A percentile compares a stretch with the other conserved stretches of the same genome.
These are phyloP conservation scores for Starmerella ratchasimensis DNA, from an alignment of 805 yeast genomes.

Conservation along the genomic window DNA sequence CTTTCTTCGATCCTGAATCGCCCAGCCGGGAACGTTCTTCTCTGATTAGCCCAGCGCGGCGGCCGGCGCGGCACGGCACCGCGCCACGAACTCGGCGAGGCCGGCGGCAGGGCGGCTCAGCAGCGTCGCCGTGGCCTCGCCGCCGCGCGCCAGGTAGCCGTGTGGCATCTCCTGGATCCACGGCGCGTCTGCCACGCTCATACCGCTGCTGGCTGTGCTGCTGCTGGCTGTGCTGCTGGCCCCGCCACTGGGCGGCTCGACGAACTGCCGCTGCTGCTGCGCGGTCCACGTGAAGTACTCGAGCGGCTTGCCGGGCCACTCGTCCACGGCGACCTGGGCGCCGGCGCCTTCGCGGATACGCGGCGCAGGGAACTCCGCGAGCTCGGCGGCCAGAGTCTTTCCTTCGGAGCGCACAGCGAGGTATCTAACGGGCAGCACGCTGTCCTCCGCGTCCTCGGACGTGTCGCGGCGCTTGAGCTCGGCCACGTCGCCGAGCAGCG, in stretches of 20 bases:
- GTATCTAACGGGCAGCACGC: too few species aligned
- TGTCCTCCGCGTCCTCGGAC: background rate
- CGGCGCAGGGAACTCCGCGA: constrained; percentile 52
- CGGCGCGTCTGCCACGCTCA: constrained; percentile 22
- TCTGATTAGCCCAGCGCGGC: too few species aligned
- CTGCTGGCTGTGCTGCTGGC: background rate
- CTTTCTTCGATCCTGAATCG: too few species aligned
- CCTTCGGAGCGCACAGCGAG: background rate
- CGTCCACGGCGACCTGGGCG: constrained; percentile 46
- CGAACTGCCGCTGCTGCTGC: background rate
- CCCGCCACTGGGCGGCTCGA: background rate
- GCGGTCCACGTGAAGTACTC: constrained; percentile 39
- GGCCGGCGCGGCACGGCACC: too few species aligned
- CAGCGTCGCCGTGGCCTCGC: constrained; percentile 41
- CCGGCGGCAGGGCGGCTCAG: constrained; percentile 43
- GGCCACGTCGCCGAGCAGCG: background rate
- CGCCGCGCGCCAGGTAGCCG: constrained; percentile 75
- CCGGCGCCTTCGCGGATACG: constrained; percentile 61
- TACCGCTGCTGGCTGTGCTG: constrained; percentile 8
- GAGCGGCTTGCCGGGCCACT: constrained; percentile 53
- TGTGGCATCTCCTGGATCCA: constrained; percentile 71
- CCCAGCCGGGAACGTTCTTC: too few species aligned
- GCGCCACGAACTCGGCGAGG: constrained; percentile 41
- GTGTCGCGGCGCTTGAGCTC: background rate
- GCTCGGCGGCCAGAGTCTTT: constrained; percentile 20